Percentiles rank a stretch among this genome's conserved stretches.
Evolutionary conservation across 1,284 basidiomycete genomes (phyloP).

Genomic region (Cryptococcus neoformans): DNA sequence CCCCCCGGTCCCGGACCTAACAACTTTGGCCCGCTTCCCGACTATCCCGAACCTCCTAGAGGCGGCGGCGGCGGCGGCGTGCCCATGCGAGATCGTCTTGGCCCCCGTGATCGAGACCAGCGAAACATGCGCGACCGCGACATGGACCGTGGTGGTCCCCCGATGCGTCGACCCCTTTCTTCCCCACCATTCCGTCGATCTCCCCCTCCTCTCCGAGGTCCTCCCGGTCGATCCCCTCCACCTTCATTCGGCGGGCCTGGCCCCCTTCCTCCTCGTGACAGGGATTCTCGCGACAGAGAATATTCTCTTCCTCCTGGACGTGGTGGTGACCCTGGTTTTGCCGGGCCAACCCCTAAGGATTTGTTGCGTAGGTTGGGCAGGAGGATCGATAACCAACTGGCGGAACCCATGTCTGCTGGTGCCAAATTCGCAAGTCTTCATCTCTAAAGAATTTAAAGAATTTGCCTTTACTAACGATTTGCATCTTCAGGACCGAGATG

Average conservation of each 20-base stretch:
- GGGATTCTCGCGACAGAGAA: neutral
- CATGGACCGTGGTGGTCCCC: neutral
- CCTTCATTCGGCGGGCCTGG: neutral
- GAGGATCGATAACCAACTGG: neutral
- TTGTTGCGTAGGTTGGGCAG: neutral
- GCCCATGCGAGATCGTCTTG: neutral
- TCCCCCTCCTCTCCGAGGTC: neutral
- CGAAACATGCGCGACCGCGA: slow-evolving; percentile 1
- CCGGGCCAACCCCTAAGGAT: neutral
- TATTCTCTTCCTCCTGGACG: neutral
- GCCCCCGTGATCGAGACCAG: neutral
- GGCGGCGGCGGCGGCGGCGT: neutral
- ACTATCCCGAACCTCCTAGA: neutral
- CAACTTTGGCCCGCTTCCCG: neutral
- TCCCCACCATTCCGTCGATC: neutral
- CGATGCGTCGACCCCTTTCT: neutral
- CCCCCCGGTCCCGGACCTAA: neutral
- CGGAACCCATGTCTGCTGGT: neutral
- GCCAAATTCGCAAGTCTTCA: neutral
- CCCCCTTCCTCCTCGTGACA: neutral
- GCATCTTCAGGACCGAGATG: neutral
- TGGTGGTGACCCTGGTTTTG: neutral
- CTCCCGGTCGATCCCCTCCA: neutral
- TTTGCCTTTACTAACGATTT: neutral
- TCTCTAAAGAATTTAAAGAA: neutral